A percentile compares a stretch with the other conserved stretches of the same genome.
Evolutionary conservation across 106 monocot genomes (phyloP).

Genomic region (Dendrobium officinale): DNA sequence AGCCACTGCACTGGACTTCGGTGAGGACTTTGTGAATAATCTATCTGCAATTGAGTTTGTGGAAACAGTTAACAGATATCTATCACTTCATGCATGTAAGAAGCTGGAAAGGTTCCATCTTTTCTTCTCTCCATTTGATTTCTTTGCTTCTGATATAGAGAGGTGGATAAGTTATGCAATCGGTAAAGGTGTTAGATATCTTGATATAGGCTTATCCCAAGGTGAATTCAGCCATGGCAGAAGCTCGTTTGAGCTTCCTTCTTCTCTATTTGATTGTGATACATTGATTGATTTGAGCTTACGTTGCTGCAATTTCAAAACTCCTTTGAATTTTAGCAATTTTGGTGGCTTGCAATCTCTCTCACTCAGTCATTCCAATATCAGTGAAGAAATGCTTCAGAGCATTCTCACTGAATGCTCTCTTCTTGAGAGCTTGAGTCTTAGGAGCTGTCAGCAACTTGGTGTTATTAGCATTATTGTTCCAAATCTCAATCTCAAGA

Average conservation of each 20-base stretch:
- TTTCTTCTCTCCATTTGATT: conserved; percentile 28
- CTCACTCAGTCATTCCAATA: conserved; percentile 2
- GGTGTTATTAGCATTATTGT: neutral
- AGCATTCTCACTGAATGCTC: conserved; percentile 5
- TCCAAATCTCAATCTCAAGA: conserved; percentile 9
- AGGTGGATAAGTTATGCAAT: conserved; percentile 21
- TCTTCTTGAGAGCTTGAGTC: conserved; percentile 6
- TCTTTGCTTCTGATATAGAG: conserved; percentile 13
- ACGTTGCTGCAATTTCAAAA: conserved; percentile 7
- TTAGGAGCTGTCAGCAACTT: conserved; percentile 11
- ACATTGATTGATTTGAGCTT: conserved; percentile 24
- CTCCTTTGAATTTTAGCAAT: conserved; percentile 1
- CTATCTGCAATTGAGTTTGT: conserved; percentile 26
- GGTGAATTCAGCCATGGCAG: conserved; percentile 10
- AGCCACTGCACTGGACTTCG: conserved; percentile 22
- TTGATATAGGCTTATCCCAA: conserved; percentile 32
- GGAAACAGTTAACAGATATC: conserved; percentile 18
- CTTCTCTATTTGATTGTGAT: conserved; percentile 12
- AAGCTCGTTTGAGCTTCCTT: conserved; percentile 8
- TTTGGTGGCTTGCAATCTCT: conserved; percentile 11
- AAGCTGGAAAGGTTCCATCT: conserved; percentile 25
- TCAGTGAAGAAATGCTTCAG: conserved; percentile 6
- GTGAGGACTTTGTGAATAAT: conserved; percentile 12
- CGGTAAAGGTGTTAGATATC: conserved; percentile 19
- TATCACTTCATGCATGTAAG: conserved; percentile 14